phyloP scores from a whole-genome alignment of 805 yeast genomes.

The Hanseniaspora nectarophila region DNA sequence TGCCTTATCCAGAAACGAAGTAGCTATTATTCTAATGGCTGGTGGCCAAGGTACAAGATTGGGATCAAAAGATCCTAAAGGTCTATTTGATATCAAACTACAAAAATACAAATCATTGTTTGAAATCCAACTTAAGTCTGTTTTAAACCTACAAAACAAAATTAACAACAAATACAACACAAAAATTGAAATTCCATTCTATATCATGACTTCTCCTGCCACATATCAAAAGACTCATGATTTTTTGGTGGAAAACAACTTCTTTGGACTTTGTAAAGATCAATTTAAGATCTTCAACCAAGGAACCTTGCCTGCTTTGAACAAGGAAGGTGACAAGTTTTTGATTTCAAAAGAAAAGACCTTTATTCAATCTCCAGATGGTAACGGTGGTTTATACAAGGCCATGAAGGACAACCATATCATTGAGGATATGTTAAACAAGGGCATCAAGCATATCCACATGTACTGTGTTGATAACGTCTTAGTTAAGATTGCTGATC shows the following conservation, averaged over 20 bases:
- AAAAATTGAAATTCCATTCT: conserved; percentile 50
- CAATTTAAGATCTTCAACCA: conserved; percentile 80
- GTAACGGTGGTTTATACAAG: conserved; percentile 91
- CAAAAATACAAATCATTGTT: conserved; percentile 78
- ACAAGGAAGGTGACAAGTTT: conserved; percentile 54
- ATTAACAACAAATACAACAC: conserved; percentile 22
- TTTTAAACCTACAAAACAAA: conserved; percentile 51
- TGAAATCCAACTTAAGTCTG: conserved; percentile 85
- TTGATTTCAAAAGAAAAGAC: conserved; percentile 40
- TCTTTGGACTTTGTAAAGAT: conserved; percentile 53
- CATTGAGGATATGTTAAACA: conserved; percentile 50
- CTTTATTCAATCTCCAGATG: conserved; percentile 86
- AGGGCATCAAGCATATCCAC: conserved; percentile 78
- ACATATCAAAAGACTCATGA: conserved; percentile 64
- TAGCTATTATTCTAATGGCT: conserved; percentile 85
- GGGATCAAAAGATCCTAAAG: conserved; percentile 85
- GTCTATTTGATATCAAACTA: conserved; percentile 77
- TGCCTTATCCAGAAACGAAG: conserved; percentile 59
- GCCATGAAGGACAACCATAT: conserved; percentile 59
- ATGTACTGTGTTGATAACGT: conserved; percentile 96
- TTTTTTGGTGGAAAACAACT: conserved; percentile 49
- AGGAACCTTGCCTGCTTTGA: conserved; percentile 87
- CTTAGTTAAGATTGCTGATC: conserved; percentile 86
- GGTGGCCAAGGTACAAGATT: conserved; percentile 98
- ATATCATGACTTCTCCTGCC: conserved; percentile 89